Base-by-base conservation (phyloP, 2,329 filamentous ascomycete genomes). In the Seiridium cupressi region DNA sequence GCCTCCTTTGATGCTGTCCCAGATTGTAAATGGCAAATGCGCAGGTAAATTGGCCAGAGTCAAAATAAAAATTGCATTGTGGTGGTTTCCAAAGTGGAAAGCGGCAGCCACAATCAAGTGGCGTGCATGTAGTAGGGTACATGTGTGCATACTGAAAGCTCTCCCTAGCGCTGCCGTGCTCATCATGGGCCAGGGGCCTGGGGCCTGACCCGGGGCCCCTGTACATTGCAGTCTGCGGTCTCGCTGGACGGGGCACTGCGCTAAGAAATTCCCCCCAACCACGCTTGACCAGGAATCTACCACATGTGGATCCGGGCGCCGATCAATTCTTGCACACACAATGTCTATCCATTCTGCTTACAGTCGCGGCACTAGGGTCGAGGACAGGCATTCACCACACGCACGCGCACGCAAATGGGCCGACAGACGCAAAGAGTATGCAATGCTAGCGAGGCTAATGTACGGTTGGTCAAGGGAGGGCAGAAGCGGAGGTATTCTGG, bases 261-360 rank as follows among this genome's bases (percentile, higher is more conserved):
- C 31, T 32, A 35, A 51, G 36, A 35, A 34, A 11, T 35, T 51
- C 31, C 49, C 49, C 49, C 49, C 49, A 51, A 38, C 49, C 31
- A 51, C 49, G 49, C 34, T 35, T 35, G 35, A 35, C 49, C 18
- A 13, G 49, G 49, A 51, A 51, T 51, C 49, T 51, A 35, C n/a
- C 49, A 51, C 31, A n/a, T 35, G 49, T 51, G 49, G 49, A 34
- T 7, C 49, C 32, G 31, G 32, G 11, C 36, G 49, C 49, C 49
- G 49, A 51, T 51, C 49, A 34, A 51, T 35, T 51, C 49, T 35
- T 18, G 35, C 47, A 49, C 49, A 35, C 31, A 51, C 49, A 51
- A 36, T 36, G 49, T 51, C 49, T 51, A 51, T 51, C 49, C 49
- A 51, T 51, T 51, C 49, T 51, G 49, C 35, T 51, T 51, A 34